Base-by-base conservation (phyloP, 2,329 filamentous ascomycete genomes). In the Didymella exigua region DNA sequence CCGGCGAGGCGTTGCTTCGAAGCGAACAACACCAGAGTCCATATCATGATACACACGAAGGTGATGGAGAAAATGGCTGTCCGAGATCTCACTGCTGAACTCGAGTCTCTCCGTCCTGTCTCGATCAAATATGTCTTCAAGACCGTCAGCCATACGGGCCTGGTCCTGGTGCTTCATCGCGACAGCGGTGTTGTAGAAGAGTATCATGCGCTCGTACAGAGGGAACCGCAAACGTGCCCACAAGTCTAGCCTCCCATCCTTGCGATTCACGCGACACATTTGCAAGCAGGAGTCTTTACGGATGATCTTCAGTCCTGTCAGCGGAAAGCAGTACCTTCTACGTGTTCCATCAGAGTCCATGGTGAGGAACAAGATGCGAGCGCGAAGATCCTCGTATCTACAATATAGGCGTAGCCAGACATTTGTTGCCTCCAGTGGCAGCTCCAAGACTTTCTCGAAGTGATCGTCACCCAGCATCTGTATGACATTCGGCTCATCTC, bases 141-240 rank as follows among this genome's bases (percentile, higher is more conserved):
- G 75, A 3, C 69, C 67, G 10, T 46, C 42, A 18, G 68, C 69
- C 26, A 72, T 77, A 26, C 66, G 70, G 19, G 70, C 73, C 16
- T 72, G 68, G 63, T 86, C 84, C 62, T 86, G 83, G 8, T 79
- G 78, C 57, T 85, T 84, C 71, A 86, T 79, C 0, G 83, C 83
- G 9, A 85, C 68, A 50, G 85, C 80, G 0, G 81, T 81, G 57
- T 78, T 81, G 66, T 82, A 84, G 69, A 86, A 85, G 1, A 84
- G 66, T 3, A 84, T 81, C 79, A 86, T 73, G 83, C 82, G 75
- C 69, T 86, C 84, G 51, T 84, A 81, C 4, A 79, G 73, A 5
- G 75, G 73, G 67, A 86, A 86, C 27, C 81, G 79, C 11, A 86
- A 70, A 46, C 76, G 78, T 2, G 81, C 78, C 84, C 84, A 86